Evolutionary conservation across 345 rosid species (phyloP).

Genomic region (Hibiscus mutabilis): DNA sequence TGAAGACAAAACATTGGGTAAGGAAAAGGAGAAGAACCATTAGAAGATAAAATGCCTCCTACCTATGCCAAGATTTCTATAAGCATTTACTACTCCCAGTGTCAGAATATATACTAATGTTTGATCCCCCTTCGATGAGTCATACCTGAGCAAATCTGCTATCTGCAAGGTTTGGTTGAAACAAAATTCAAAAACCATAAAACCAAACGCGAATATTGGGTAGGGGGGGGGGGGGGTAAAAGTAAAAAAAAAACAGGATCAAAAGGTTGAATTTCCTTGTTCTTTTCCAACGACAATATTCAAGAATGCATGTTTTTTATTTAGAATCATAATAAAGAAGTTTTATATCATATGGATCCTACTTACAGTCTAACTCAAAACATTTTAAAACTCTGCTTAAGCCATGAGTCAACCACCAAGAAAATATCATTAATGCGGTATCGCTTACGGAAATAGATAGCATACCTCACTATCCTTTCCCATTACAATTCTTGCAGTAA

Average conservation of each 20-base stretch:
- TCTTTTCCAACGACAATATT: neutral
- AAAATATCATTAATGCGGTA: neutral
- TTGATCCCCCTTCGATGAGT: conserved; percentile 61
- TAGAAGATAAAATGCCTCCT: conserved; percentile 1
- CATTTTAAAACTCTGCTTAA: neutral
- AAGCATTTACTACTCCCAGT: conserved; percentile 75
- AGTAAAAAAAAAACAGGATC: neutral
- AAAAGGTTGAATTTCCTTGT: neutral
- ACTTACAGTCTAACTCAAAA: neutral
- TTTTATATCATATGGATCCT: neutral
- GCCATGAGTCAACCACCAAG: neutral
- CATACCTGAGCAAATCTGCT: conserved; percentile 67
- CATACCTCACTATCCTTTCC: conserved; percentile 87
- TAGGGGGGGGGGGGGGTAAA: too few species aligned
- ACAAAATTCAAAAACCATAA: neutral
- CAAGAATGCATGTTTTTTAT: neutral
- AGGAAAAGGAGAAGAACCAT: conserved; percentile 1
- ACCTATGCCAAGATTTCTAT: conserved; percentile 90
- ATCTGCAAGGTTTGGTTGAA: conserved; percentile 41
- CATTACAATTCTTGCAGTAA: conserved; percentile 65
- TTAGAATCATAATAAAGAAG: neutral
- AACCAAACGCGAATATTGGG: neutral
- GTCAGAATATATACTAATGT: conserved; percentile 79
- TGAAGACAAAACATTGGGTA: neutral
- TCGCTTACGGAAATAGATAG: conserved; percentile 17